Evolutionary conservation across 2,329 filamentous ascomycete genomes (phyloP).

Genomic region (Dactylellina haptotyla): DNA sequence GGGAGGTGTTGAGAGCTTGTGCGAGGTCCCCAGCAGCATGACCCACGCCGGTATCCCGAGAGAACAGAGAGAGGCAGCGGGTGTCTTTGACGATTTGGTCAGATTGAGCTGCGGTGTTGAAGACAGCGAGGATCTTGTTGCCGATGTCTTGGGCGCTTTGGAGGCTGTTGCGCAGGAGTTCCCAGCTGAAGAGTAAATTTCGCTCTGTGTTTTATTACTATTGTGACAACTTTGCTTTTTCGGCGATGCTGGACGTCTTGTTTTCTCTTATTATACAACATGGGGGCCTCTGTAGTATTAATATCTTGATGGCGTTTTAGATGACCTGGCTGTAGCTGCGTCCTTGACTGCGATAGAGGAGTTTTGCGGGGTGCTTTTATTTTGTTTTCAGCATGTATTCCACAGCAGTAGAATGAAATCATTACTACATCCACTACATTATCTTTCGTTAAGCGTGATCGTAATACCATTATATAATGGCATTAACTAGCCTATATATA

Average conservation of each 20-base stretch:
- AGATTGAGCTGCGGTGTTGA: constrained; percentile 94
- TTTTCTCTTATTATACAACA: constrained; percentile 2
- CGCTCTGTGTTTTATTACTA: constrained; percentile 33
- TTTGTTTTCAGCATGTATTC: background rate
- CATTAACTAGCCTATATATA: too few relatives aligned
- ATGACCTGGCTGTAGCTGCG: constrained; percentile 7
- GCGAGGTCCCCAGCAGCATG: constrained; percentile 94
- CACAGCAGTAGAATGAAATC: too few relatives aligned
- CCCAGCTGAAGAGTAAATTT: constrained; percentile 33
- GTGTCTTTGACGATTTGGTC: constrained; percentile 94
- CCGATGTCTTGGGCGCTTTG: constrained; percentile 83
- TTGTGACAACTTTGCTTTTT: background rate
- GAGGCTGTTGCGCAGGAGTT: constrained; percentile 63
- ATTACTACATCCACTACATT: too few relatives aligned
- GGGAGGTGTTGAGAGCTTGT: constrained; percentile 89
- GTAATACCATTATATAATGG: too few relatives aligned
- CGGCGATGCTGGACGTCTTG: constrained; percentile 29
- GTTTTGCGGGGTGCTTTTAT: constrained; percentile 20
- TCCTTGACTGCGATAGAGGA: constrained; percentile 32
- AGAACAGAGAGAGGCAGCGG: constrained; percentile 88
- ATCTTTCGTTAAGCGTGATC: too few relatives aligned
- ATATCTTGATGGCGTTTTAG: too few relatives aligned
- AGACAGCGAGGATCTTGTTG: constrained; percentile 83
- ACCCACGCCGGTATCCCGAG: constrained; percentile 94
- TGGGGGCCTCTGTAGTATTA: constrained; percentile 23